Evolutionary conservation across 2,329 filamentous ascomycete species (phyloP), one percentile per base, ranked within the genome.

Genomic region (Pseudogymnoascus sp.): DNA sequence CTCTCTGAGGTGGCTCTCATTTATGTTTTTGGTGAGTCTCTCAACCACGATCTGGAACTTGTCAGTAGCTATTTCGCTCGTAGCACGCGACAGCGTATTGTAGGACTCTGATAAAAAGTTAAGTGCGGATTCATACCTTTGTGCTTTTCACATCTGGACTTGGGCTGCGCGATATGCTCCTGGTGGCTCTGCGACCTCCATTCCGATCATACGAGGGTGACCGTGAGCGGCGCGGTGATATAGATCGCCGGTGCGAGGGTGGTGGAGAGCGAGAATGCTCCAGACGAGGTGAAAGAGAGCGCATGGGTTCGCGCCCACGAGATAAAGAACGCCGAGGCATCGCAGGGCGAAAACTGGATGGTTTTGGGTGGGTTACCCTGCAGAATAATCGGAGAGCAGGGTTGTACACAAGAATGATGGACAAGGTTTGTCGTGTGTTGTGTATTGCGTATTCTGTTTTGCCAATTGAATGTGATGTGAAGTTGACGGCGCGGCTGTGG

Each of bases 11-110:
- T 99, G 94, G 16, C 84, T 83, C 73, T 93, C 90, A 63, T 90
- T 95, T 69, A 99, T 88, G 71, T 96, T 97, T 75, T 95, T 96
- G 3, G 93, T 96, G 71, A 99, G 81, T 66, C 95, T 92, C 75
- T 99, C 94, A 55, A 99, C 89, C 16, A 99, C 91, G 72, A 99
- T 92, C 90, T 97, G 69, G 10, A 41, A 26, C 21, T 31, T 7
- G 35, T 71, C 37, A 63, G 60, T 64, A 70, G 64, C 37, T 45
- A 62, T 1, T 11, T 5, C 39, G 21, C 43, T 66, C 55, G 63
- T 61, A 26, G 33, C 58, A 60, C 58, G 58, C 33, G 58, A 60
- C 35, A 60, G 21, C n/a, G 62, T 29, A 38, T n/a, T 65, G 59
- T 66, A 29, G 63, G 62, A 12, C 7, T 58, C 10, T 29, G 49